Conservation (phyloP, 2,329 filamentous ascomycete genomes). For the Diaporthe humulicola region DNA sequence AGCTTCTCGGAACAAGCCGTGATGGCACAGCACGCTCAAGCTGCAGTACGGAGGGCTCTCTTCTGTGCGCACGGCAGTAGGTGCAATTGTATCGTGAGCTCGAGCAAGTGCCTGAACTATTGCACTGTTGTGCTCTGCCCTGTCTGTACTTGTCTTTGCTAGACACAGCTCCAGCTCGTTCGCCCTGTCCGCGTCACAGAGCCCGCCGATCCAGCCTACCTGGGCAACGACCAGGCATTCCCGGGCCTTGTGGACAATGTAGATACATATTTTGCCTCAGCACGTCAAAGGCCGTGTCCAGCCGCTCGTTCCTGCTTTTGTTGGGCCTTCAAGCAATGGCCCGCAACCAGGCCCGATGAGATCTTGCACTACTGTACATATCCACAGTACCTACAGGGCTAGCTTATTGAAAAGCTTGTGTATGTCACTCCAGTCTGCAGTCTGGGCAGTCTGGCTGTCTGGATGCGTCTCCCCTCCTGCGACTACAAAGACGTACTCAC, state of each 20-base stretch:
- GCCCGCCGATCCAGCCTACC: not conserved
- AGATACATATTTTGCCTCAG: not conserved
- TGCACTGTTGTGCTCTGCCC: not conserved
- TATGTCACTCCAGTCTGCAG: not conserved
- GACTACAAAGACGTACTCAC: conserved; percentile 10
- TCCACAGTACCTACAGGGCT: not conserved
- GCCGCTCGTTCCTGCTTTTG: conserved; percentile 26
- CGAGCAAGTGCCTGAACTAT: not conserved
- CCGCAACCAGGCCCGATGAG: not conserved
- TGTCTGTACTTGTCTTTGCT: not conserved
- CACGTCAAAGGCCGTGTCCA: conserved; percentile 11
- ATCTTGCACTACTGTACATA: conserved; percentile 9
- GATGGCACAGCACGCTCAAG: not conserved
- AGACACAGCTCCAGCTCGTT: not conserved
- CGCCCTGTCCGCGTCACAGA: not conserved
- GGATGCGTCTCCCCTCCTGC: not conserved
- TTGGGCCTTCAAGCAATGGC: not conserved
- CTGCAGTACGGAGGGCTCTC: not conserved
- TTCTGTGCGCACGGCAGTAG: not conserved
- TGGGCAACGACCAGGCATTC: not conserved
- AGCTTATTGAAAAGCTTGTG: conserved; percentile 9
- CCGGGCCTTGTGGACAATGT: not conserved
- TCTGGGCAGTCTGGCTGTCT: not conserved
- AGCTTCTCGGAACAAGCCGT: conserved; percentile 11
- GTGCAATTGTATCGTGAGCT: not conserved